phyloP scores from a whole-genome alignment of 495 filamentous ascomycete species.

The Umbilicaria muhlenbergii region DNA sequence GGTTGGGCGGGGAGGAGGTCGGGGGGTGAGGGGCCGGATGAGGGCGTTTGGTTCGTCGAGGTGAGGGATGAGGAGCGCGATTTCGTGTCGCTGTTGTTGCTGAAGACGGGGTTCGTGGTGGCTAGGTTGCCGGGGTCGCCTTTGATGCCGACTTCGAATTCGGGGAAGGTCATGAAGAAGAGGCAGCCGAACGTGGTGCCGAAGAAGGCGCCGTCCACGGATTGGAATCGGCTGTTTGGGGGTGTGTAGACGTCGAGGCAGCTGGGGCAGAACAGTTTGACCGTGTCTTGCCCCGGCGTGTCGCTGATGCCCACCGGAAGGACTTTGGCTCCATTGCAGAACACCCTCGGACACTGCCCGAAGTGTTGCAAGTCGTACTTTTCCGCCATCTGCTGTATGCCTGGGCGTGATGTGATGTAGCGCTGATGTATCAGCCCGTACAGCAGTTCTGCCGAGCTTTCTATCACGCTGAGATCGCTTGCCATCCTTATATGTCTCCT shows the following conservation, averaged over 20 bases:
- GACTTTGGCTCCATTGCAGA: slow-evolving; percentile 74
- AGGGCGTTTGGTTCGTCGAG: slow-evolving; percentile 10
- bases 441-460: slow-evolving; percentile 90
- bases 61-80: slow-evolving; percentile 23
- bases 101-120: slow-evolving; percentile 13
- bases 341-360: slow-evolving; percentile 77
- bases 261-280: slow-evolving; percentile 94
- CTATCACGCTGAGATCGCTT: slow-evolving; percentile 84
- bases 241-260: slow-evolving; percentile 96
- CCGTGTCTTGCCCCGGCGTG: slow-evolving; percentile 89
- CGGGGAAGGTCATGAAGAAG: slow-evolving; percentile 97
- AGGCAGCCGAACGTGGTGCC: slow-evolving; percentile 88
- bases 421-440: slow-evolving; percentile 97
- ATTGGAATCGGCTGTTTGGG: slow-evolving; percentile 92
- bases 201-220: slow-evolving; percentile 97
- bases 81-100: slow-evolving; percentile 26
- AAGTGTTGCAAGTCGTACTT: slow-evolving; percentile 97
- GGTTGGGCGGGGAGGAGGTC: slow-evolving; percentile 32
- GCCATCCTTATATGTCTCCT: slow-evolving; percentile 75
- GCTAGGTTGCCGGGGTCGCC: slow-evolving; percentile 14
- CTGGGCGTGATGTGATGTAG: slow-evolving; percentile 92
- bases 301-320: slow-evolving; percentile 87
- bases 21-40: neutral
- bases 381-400: slow-evolving; percentile 97
- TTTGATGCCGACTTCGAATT: slow-evolving; percentile 54